Evolutionary conservation across 441 rosid genomes (phyloP).

Genomic region (Geranium incanum): DNA sequence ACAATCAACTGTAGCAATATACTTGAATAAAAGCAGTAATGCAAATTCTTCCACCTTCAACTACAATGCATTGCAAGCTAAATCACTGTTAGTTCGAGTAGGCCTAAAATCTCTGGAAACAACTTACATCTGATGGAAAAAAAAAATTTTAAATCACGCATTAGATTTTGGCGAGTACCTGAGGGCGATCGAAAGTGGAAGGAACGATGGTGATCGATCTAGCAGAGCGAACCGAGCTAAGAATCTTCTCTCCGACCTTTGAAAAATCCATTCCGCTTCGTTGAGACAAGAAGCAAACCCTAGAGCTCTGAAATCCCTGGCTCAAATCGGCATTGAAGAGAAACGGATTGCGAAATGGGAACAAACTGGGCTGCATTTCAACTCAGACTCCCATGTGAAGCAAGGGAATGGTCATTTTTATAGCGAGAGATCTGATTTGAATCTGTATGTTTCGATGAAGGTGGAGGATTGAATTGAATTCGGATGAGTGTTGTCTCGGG

Average conservation of each 20-base stretch:
- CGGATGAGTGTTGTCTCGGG: not conserved
- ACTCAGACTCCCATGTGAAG: conserved; percentile 26
- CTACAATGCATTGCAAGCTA: not conserved
- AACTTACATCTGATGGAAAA: not conserved
- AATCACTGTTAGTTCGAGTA: not conserved
- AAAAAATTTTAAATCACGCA: not conserved
- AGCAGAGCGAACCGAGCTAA: conserved; percentile 87
- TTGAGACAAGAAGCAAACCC: conserved; percentile 67
- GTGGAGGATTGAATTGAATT: not conserved
- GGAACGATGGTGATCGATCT: conserved; percentile 79
- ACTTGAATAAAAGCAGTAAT: not conserved
- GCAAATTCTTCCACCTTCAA: not conserved
- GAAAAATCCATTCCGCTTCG: conserved; percentile 90
- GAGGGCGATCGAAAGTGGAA: conserved; percentile 68
- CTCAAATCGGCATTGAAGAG: conserved; percentile 65
- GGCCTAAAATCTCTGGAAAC: not conserved
- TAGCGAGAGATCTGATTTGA: conserved; percentile 14
- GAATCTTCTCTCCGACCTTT: conserved; percentile 76
- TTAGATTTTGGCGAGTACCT: conserved; percentile 32
- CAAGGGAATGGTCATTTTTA: conserved; percentile 9
- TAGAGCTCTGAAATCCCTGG: conserved; percentile 67
- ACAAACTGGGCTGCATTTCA: conserved; percentile 84
- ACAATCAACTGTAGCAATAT: not conserved
- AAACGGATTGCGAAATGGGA: conserved; percentile 70
- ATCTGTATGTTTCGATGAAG: not conserved